Evolutionary conservation across 331 rosid genomes (phyloP).

Genomic region (Quercus tomentella): DNA sequence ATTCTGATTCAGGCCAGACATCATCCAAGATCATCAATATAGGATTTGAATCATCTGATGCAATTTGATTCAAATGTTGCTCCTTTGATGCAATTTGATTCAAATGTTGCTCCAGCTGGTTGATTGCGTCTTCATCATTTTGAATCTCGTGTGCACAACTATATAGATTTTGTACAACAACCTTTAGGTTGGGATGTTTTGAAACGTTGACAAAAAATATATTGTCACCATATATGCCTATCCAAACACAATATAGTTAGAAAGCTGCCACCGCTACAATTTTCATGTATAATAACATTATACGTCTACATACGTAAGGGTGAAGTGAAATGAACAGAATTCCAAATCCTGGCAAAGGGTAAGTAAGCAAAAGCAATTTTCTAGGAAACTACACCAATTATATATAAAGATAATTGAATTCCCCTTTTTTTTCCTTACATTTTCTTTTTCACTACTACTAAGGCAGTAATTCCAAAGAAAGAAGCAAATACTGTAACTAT

Average conservation of each 20-base stretch:
- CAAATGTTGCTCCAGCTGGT: slow-evolving; percentile 29
- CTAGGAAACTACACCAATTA: neutral
- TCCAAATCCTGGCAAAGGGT: neutral
- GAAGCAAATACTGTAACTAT: neutral
- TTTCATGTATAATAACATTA: too few species aligned
- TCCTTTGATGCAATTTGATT: slow-evolving; percentile 29
- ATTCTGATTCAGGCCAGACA: too few species aligned
- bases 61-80: slow-evolving; percentile 28
- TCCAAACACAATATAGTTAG: neutral
- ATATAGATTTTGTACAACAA: slow-evolving; percentile 37
- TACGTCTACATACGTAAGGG: too few species aligned
- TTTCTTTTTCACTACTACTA: too few species aligned
- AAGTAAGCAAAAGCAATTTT: neutral
- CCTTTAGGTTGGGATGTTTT: slow-evolving; percentile 38
- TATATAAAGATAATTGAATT: neutral
- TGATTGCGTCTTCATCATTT: neutral
- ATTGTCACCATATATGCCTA: slow-evolving; percentile 22
- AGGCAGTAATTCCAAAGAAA: neutral
- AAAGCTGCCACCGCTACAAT: neutral
- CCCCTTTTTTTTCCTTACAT: too few species aligned
- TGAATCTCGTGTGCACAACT: slow-evolving; percentile 23
- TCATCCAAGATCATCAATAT: slow-evolving; percentile 35
- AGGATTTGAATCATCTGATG: slow-evolving; percentile 16
- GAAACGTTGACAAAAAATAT: slow-evolving; percentile 59
- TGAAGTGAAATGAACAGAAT: neutral